A percentile compares a stretch with the other conserved stretches of the same genome.
Conservation (phyloP, 2,329 filamentous ascomycete species). For the Endothia cerciana region DNA sequence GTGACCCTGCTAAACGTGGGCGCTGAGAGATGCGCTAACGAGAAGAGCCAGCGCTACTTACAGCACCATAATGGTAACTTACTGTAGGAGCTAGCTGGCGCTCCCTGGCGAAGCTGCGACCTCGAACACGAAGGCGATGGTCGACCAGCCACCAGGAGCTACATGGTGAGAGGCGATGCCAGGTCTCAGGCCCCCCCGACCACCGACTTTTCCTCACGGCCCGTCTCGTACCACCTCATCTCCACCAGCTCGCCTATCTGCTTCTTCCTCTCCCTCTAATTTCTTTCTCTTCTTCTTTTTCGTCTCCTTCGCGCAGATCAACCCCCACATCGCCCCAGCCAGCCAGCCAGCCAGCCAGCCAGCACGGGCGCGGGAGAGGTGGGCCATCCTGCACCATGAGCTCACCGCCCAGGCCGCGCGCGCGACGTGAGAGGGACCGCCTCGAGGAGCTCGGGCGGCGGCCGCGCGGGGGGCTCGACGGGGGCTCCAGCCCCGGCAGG, state of each 20-base stretch:
- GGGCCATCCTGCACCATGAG: slow-evolving; percentile 9
- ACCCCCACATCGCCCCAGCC: too few relatives aligned
- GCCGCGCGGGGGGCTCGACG: slow-evolving; percentile 21
- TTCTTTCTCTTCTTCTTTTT: background rate
- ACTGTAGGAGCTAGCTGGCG: too few relatives aligned
- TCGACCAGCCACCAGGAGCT: slow-evolving; percentile 6
- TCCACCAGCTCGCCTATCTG: background rate
- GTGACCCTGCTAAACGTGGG: background rate
- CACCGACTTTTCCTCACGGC: background rate
- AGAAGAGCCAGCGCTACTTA: too few relatives aligned
- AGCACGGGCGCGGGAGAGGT: too few relatives aligned
- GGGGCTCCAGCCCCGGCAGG: slow-evolving; percentile 13
- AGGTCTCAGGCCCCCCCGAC: background rate
- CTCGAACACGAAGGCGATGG: background rate
- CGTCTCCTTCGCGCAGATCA: too few relatives aligned
- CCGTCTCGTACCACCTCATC: background rate
- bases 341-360: too few relatives aligned
- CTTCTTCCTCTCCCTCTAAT: background rate
- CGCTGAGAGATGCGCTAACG: too few relatives aligned
- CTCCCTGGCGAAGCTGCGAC: too few relatives aligned
- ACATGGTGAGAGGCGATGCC: too few relatives aligned
- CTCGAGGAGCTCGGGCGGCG: slow-evolving; percentile 23
- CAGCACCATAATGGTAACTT: too few relatives aligned
- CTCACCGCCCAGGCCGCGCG: slow-evolving; percentile 27
- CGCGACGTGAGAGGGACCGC: slow-evolving; percentile 26